Evolutionary conservation across 108 stramenopile genomes (phyloP).

Genomic region (Fistulifera pelliculosa): DNA sequence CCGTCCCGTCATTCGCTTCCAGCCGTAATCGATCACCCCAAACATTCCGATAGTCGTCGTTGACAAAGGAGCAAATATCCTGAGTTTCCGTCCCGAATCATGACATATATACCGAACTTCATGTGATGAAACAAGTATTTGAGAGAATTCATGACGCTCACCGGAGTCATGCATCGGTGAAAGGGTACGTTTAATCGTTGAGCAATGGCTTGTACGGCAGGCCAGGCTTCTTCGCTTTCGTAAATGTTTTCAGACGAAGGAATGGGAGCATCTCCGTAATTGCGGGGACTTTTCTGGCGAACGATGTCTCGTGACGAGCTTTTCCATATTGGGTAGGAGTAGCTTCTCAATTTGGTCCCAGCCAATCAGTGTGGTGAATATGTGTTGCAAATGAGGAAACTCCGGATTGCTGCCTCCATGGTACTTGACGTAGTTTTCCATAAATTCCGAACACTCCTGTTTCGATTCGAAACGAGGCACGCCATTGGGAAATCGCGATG

Average conservation of each 20-base stretch:
- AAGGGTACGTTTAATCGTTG: constrained; percentile 78
- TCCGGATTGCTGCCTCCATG: constrained; percentile 80
- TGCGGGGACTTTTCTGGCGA: constrained; percentile 40
- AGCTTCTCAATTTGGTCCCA: constrained; percentile 81
- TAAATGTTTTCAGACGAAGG: constrained; percentile 48
- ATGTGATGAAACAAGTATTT: constrained; percentile 97
- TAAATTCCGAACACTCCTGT: constrained; percentile 59
- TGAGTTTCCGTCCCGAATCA: constrained; percentile 84
- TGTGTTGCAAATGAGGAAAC: constrained; percentile 72
- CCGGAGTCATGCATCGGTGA: constrained; percentile 73
- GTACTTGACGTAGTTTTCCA: constrained; percentile 58
- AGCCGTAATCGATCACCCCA: constrained; percentile 67
- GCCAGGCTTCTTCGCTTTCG: constrained; percentile 44
- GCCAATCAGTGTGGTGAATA: constrained; percentile 74
- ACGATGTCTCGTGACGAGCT: constrained; percentile 65
- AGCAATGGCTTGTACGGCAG: constrained; percentile 49
- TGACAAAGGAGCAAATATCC: constrained; percentile 95
- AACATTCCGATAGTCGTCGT: constrained; percentile 84
- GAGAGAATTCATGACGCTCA: constrained; percentile 73
- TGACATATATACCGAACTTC: constrained; percentile 98
- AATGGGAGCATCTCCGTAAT: constrained; percentile 42
- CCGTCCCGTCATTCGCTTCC: constrained; percentile 66
- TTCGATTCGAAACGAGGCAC: constrained; percentile 73
- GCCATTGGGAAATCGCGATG: constrained; percentile 68
- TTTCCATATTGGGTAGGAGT: constrained; percentile 62